Conservation (phyloP, 1,139 yeast genomes). For the Cylindricascospora bacillispora region DNA sequence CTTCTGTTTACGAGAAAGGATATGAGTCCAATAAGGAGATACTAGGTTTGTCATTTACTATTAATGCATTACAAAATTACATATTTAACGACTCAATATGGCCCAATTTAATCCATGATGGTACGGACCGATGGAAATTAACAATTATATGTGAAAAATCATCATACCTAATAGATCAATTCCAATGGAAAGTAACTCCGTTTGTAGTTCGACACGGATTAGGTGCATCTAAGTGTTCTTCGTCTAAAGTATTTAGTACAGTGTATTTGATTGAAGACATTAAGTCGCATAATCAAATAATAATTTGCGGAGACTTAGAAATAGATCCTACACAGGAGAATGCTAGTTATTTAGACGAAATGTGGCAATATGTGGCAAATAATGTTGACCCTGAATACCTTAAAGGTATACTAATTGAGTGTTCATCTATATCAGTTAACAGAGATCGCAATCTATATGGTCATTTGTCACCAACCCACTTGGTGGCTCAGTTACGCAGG, state of each 20-base stretch:
- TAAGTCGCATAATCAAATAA: conserved; percentile 27
- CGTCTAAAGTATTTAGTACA: conserved; percentile 32
- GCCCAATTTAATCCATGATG: conserved; percentile 41
- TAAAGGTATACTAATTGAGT: conserved; percentile 56
- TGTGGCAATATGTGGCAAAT: conserved; percentile 50
- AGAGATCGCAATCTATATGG: conserved; percentile 48
- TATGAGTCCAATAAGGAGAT: conserved; percentile 29
- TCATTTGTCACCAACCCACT: conserved; percentile 57
- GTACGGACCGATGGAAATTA: conserved; percentile 9
- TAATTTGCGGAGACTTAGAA: conserved; percentile 45
- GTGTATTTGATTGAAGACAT: conserved; percentile 40
- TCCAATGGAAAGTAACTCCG: conserved; percentile 14
- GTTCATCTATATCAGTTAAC: conserved; percentile 47
- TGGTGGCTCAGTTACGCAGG: conserved; percentile 44
- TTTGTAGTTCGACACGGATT: conserved; percentile 15
- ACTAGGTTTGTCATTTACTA: conserved; percentile 43
- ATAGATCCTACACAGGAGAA: conserved; percentile 3
- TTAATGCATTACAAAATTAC: conserved; percentile 39
- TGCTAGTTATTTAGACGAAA: conserved; percentile 30
- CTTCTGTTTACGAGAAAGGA: conserved; percentile 33
- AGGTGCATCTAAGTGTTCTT: conserved; percentile 10
- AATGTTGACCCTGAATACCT: conserved; percentile 31
- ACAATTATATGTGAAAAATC: conserved; percentile 4
- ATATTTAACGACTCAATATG: conserved; percentile 67
- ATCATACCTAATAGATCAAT: conserved; percentile 5